Evolutionary conservation across 2,329 filamentous ascomycete species (phyloP), one percentile per base, ranked within the genome.

Genomic region (Colletotrichum horii): DNA sequence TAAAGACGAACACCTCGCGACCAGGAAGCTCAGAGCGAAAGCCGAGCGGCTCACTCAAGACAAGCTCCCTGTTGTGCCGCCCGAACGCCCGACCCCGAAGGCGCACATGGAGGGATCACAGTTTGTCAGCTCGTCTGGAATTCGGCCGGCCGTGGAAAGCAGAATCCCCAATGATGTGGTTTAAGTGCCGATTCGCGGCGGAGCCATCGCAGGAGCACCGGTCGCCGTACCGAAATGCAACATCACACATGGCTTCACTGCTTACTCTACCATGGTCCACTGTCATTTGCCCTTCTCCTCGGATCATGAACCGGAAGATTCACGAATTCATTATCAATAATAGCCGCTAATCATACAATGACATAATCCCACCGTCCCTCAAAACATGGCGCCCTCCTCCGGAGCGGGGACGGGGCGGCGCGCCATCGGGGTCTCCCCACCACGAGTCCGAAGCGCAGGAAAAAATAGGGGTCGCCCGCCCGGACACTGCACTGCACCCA

Each of bases 401-500:
- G 34, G 43, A 14, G 43, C 32, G 22, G 32, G 34, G 15, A 36
- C 62, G n/a, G 38, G n/a, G 38, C 38, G 28, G 19, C n/a, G 19
- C 34, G 24, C 30, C 26, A n/a, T 61, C 70, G 70, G 70, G 30
- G 3, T 72, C 70, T 72, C 70, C 70, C 70, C 70, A 72, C 62
- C 70, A 66, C 8, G 14, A 70, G 67, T 70, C 67, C 67, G 67
- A 70, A 62, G 65, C 9, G 48, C 28, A n/a, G 22, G 38, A 67
- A 58, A 16, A 30, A 60, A 60, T 60, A 70, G 55, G 67, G 67
- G 56, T 52, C 66, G 66, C 66, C 22, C 56, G 28, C 30, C 32
- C 32, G 32, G 32, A 52, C 60, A 52, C 65, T 58, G 62, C 19
- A 34, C 55, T 34, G 26, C 26, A 32, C 66, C 69, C 28, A 60